Evolutionary conservation across 768 basidiomycete genomes (phyloP), one percentile per base, ranked within the genome.

Genomic region (Cubamyces lactineus): DNA sequence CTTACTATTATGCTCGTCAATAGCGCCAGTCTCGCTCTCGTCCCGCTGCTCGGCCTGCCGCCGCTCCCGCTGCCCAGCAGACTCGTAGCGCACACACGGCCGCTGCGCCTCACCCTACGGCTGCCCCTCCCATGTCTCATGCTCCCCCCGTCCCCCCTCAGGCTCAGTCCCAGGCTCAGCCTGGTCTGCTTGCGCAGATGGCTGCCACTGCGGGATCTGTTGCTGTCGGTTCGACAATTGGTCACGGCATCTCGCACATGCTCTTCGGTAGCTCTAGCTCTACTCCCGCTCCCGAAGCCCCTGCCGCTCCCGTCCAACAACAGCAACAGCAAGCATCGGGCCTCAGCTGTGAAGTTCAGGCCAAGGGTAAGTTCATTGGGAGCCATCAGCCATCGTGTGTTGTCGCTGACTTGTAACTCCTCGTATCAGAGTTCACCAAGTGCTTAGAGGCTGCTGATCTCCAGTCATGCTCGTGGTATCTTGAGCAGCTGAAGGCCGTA

Each of bases 191-290:
- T 17, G 81, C 85, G 0, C 89, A 91, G 70, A 94, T 94, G 91
- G 92, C 92, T 56, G 89, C 91, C 5, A 93, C 94, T 6, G 94
- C 93, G 26, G 94, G 93, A 63, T 91, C 91, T 59, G 93, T 96
- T 52, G 94, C 93, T 5, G 79, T 92, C 51, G 94, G 94, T 24
- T 94, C 91, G 8, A 88, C 87, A 58, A 84, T 96, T 65, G 94
- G 93, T 47, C 94, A 96, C 72, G 94, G 94, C n/a, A 71, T 96
- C 65, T 93, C 91, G 43, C 83, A 75, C 74, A 93, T 95, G 92
- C 84, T 96, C 62, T 96, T 95, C 68, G 94, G 94, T 49, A 86
- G 91, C 60, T 76, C 78, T 0, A 74, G 80, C 40, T 68, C 83
- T 15, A 73, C 81, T 8, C 77, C 78, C 1, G 79, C 72, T 7